These are phyloP conservation scores for Cinnamomum chago DNA, from an alignment of 164 flowering plant genomes.

Conservation along the genomic window DNA sequence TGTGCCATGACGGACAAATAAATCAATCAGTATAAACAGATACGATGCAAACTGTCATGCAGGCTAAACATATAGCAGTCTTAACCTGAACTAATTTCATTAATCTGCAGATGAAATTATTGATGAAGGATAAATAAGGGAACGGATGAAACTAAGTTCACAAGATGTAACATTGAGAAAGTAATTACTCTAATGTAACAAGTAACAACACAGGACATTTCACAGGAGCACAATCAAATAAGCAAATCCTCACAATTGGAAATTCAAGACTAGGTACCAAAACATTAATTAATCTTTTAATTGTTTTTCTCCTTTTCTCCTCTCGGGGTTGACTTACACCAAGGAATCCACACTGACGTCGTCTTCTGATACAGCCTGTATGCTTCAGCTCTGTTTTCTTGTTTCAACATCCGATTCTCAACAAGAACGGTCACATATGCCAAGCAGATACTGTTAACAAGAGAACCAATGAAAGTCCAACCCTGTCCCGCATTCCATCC, in stretches of 20 bases:
- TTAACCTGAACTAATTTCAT: neutral
- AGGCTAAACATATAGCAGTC: neutral
- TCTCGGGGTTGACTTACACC: slow-evolving; percentile 62
- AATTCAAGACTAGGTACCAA: neutral
- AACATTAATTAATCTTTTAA: slow-evolving; percentile 25
- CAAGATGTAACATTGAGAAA: neutral
- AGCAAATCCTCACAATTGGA: neutral
- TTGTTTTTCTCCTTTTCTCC: slow-evolving; percentile 41
- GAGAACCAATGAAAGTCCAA: slow-evolving; percentile 72
- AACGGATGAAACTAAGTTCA: neutral
- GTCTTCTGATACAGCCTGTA: slow-evolving; percentile 73
- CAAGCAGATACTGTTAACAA: slow-evolving; percentile 67
- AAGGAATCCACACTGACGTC: slow-evolving; percentile 94
- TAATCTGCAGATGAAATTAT: neutral
- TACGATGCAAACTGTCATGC: neutral
- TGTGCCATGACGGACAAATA: too few species aligned
- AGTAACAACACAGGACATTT: neutral
- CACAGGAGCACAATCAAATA: neutral
- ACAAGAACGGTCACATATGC: slow-evolving; percentile 83
- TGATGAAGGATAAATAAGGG: neutral
- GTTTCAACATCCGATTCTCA: slow-evolving; percentile 71
- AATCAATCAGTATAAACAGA: too few species aligned
- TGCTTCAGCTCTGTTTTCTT: slow-evolving; percentile 64
- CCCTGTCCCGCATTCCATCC: slow-evolving; percentile 78
- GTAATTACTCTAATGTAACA: neutral